Conservation (phyloP, 2,329 filamentous ascomycete species). For the Elsinoe fawcettii region DNA sequence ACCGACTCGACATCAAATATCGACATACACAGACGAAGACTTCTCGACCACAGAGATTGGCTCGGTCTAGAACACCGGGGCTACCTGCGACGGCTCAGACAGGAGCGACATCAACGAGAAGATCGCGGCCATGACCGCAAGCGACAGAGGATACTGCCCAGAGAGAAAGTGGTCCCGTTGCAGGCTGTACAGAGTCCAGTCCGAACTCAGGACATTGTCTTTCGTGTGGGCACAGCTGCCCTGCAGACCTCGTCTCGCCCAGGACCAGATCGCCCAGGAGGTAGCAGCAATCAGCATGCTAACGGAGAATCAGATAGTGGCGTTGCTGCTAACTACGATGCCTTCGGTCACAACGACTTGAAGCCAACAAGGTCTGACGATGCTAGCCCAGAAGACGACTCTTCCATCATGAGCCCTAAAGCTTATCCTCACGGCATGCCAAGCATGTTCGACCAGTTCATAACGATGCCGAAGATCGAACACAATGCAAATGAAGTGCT, state of each 20-base stretch:
- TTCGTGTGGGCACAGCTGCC: slow-evolving; percentile 2
- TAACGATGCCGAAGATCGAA: too few species aligned
- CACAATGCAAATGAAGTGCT: too few species aligned
- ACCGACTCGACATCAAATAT: neutral
- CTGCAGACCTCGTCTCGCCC: neutral
- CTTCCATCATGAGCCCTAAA: too few species aligned
- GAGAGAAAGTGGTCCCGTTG: neutral
- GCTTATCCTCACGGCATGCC: too few species aligned
- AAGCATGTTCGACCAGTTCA: too few species aligned
- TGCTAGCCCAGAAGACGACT: too few species aligned
- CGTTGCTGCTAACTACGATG: neutral
- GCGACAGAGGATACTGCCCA: neutral
- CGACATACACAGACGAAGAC: neutral
- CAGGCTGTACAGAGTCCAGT: neutral
- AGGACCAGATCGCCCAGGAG: neutral
- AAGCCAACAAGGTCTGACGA: too few species aligned
- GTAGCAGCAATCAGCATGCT: neutral
- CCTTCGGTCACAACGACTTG: too few species aligned
- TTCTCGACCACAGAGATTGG: neutral
- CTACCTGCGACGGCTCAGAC: neutral
- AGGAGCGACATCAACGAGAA: neutral
- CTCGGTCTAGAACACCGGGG: neutral
- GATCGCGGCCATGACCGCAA: neutral
- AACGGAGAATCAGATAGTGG: neutral
- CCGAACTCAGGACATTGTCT: neutral